Evolutionary conservation across 202 grass and related monocot genomes (phyloP), one percentile per base, ranked within the genome.

Genomic region (Digitaria exilis): DNA sequence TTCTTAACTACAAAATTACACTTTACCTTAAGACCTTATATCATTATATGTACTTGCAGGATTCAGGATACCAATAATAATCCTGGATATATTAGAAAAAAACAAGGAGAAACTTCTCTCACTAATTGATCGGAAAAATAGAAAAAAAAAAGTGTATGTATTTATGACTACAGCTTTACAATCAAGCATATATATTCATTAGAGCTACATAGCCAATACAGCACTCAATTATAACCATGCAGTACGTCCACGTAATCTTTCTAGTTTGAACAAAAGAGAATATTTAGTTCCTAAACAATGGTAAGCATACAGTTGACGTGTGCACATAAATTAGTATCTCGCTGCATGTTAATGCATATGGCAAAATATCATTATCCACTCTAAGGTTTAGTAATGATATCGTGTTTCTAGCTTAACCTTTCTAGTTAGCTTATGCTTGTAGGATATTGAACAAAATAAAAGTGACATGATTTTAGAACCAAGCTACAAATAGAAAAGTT

Each of bases 1-100:
- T 75, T 74, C 22, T 84, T 84, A 50, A 73, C 52, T 48, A 81
- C 12, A 68, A 32, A 75, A 30, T 6, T 46, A 69, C 7, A 28
- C 1, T 30, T n/a, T 65, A 5, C 0, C 18, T n/a, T 56, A 81
- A 16, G 34, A 63, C 43, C 26, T 2, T 35, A 81, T 65, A 37
- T 55, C n/a, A 43, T 76, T 1, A 28, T 76, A 39, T 39, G 7
- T 25, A 79, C 7, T 26, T 35, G 61, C 0, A 4, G 2, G 28
- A 78, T 2, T 67, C 30, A 41, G 11, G 17, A 1, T 37, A 26
- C 21, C 6, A 7, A 19, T 35, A 30, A 22, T 22, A 73, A 32
- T 32, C 45, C 15, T 26, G 13, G 1, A 13, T 52, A 51, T 7
- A 21, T 31, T 14, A 31, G 28, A 9, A 12, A 13, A 77, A 63